Conservation (phyloP, 768 basidiomycete species). For the Tulasnella sp. region DNA sequence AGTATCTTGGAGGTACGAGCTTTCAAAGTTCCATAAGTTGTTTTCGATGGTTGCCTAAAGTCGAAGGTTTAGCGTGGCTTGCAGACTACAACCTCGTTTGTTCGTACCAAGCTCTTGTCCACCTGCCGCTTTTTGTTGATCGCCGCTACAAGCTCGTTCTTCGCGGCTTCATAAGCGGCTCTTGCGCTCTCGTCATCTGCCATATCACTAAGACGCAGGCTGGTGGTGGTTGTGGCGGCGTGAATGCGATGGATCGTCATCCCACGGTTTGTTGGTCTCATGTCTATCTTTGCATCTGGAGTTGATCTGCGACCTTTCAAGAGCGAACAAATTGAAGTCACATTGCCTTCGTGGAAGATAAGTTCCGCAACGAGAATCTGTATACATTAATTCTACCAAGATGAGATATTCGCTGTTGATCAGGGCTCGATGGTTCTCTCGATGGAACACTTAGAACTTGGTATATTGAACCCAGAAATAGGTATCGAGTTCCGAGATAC, state of each 20-base stretch:
- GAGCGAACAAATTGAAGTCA: too few species aligned
- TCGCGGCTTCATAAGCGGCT: conserved; percentile 48
- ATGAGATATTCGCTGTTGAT: too few species aligned
- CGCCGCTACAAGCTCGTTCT: conserved; percentile 63
- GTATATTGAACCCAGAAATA: too few species aligned
- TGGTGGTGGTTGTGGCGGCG: neutral
- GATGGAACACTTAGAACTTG: too few species aligned
- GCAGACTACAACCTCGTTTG: neutral
- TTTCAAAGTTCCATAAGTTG: conserved; percentile 69
- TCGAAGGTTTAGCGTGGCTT: neutral
- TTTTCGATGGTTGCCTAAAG: conserved; percentile 64
- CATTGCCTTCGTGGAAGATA: too few species aligned
- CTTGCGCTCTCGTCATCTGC: conserved; percentile 6
- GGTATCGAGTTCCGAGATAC: too few species aligned
- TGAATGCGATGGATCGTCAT: neutral
- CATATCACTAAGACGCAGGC: neutral
- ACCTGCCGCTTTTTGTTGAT: conserved; percentile 60
- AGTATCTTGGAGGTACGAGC: conserved; percentile 65
- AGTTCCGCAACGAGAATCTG: too few species aligned
- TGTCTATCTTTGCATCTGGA: too few species aligned
- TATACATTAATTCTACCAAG: too few species aligned
- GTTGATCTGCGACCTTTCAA: too few species aligned
- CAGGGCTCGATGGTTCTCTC: too few species aligned
- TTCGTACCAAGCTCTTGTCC: conserved; percentile 65
- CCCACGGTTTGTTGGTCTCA: neutral